Base-by-base conservation (phyloP, 164 flowering plant species). In the Liquidambar formosana region DNA sequence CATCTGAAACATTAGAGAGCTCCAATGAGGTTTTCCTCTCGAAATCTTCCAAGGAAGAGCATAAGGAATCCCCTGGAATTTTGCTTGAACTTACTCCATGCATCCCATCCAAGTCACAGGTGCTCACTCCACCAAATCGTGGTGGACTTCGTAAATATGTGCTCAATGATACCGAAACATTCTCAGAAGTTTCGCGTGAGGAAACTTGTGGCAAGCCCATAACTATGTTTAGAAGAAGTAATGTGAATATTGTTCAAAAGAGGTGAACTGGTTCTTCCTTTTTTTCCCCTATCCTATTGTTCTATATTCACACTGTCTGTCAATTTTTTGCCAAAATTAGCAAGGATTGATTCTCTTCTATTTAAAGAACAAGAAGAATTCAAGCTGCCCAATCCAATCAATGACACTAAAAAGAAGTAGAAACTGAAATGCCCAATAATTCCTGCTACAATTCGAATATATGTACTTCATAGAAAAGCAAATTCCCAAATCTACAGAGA, bases 201-300 rank as follows among this genome's bases (percentile, higher is more conserved):
- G 87, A 75, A 44, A 81, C 80, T 73, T 89, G 94, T 28, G 92
- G 94, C 85, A 92, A 80, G 11, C 97, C 95, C 95, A 90, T 90
- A 0, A 10, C 23, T 28, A 60, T n/a, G 14, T 70, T 58, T 56
- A 22, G 57, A 63, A 44, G 28, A 69, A 71, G 22, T 19, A 45
- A 9, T 38, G 28, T 12, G 44, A 61, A 46, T 0, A 19, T 58
- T 15, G 38, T 9, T 33, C 46, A 23, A 19, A 70, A 38, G 23
- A 33, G 43, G 66, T 22, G 61, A 61, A 56, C 15, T 18, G 15
- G 57, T 23, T 9, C 15, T 21, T 27, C 41, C 38, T 26, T 53
- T 41, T 59, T 6, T 5, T 18, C 47, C 1, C 27, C 38, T 44
- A 16, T n/a, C 38, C 70, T 18, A 27, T 51, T 57, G 57, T 12